Percentiles rank a stretch among this genome's conserved stretches.
These are phyloP conservation scores for Amoebophrya sp. DNA, from an alignment of 169 alveolate genomes.

Conservation along the genomic window DNA sequence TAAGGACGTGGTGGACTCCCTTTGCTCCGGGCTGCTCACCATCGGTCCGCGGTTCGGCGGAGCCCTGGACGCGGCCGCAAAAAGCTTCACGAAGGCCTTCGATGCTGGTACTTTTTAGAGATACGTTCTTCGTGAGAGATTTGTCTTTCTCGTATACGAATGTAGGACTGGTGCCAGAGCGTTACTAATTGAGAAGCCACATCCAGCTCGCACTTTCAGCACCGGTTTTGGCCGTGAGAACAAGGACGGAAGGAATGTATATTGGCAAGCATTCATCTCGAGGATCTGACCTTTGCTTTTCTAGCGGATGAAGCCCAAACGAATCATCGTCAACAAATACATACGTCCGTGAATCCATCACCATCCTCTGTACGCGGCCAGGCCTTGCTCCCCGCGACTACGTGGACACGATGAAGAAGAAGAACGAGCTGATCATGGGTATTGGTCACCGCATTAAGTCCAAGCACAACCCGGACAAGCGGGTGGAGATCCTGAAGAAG, in stretches of 20 bases:
- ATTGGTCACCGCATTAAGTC: conserved; percentile 43
- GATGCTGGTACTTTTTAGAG: not conserved
- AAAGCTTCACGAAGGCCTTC: conserved; percentile 6
- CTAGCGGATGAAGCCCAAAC: no score
- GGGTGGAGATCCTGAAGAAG: conserved; percentile 38
- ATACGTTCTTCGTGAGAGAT: not conserved
- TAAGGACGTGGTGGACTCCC: conserved; percentile 33
- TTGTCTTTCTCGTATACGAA: not conserved
- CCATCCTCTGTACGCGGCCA: no score
- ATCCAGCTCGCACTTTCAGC: no score
- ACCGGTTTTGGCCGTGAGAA: no score
- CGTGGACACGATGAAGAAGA: not conserved
- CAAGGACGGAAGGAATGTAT: no score
- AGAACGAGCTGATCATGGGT: conserved; percentile 41
- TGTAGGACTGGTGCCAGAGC: no score
- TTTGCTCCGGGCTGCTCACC: conserved; percentile 39
- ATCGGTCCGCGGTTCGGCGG: conserved; percentile 44
- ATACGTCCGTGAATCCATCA: no score
- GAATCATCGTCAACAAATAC: no score
- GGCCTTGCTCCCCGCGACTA: not conserved
- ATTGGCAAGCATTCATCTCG: no score
- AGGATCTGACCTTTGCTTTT: no score
- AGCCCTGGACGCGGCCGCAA: conserved; percentile 42
- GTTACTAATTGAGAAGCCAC: not conserved
- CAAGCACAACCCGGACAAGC: conserved; percentile 38